Evolutionary conservation across 1,284 basidiomycete genomes (phyloP).

Genomic region (Coniferiporia sulphurascens): DNA sequence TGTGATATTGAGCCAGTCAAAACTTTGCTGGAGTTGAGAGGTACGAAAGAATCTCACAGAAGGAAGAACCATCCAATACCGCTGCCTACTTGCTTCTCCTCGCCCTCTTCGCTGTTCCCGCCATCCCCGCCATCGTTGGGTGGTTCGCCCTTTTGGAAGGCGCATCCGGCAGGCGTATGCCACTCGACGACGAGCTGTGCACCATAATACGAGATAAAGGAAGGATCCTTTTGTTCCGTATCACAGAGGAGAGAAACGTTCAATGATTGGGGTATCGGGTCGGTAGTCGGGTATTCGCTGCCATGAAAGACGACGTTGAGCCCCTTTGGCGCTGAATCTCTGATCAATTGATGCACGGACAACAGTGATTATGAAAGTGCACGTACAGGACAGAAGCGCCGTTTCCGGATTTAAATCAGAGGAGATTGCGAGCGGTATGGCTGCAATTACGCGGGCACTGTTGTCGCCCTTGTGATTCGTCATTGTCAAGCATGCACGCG

Average conservation of each 20-base stretch:
- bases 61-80: slow-evolving; percentile 82
- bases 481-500: slow-evolving; percentile 66
- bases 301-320: slow-evolving; percentile 60
- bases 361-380: neutral
- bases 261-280: slow-evolving; percentile 48
- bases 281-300: slow-evolving; percentile 49
- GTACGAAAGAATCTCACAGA: slow-evolving; percentile 46
- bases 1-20: neutral
- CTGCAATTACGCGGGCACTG: slow-evolving; percentile 54
- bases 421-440: slow-evolving; percentile 59
- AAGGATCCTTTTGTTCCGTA: slow-evolving; percentile 39
- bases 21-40: neutral
- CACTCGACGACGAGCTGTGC: slow-evolving; percentile 53
- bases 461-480: slow-evolving; percentile 53
- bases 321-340: slow-evolving; percentile 42
- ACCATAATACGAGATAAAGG: slow-evolving; percentile 57
- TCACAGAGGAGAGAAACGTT: slow-evolving; percentile 58
- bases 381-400: slow-evolving; percentile 44
- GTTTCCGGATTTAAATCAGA: slow-evolving; percentile 38
- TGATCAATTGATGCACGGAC: slow-evolving; percentile 9
- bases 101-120: slow-evolving; percentile 30
- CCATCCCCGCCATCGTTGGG: slow-evolving; percentile 30
- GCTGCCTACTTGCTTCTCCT: slow-evolving; percentile 48
- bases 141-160: slow-evolving; percentile 31
- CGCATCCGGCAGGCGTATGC: slow-evolving; percentile 50